Base-by-base conservation (phyloP, 805 yeast genomes). In the Candida ulmi region DNA sequence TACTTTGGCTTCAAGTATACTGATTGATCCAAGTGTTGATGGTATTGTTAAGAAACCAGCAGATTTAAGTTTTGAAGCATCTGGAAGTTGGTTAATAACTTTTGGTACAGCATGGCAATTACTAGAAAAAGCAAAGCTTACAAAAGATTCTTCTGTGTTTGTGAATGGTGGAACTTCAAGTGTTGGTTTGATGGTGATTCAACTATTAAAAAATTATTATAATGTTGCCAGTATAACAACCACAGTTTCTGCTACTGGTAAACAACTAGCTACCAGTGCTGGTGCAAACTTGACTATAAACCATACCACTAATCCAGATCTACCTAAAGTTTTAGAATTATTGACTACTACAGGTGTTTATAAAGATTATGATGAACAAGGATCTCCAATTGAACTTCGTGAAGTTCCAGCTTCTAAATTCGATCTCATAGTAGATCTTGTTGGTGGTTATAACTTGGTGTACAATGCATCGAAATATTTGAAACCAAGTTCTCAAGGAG, bases 111-210 rank as follows among this genome's bases (percentile, higher is more conserved):
- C 95, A 0, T 70, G 58, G 45, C 67, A 64, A 36, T 53, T 74
- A 40, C 58, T 78, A 25, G 57, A 61, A 45, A 45, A 52, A 44
- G 43, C 52, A 36, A 31, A 40, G 50, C 47, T 72, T 5, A 67
- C 66, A 29, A 60, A 62, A 4, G 64, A 65, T 9, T 60, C 76
- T 2, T 72, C 71, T 40, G 73, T 86, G 3, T 65, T 85, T 34
- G 66, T 88, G 31, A 68, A 84, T 44, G 96, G 96, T 38, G 95
- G 84, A 15, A 79, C 86, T 2, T 76, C 95, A 2, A 67, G 80
- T n/a, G 85, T 83, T 9, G 95, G 93, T 2, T 58, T 76, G 43
- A 71, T 68, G 60, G 71, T 73, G 5, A 66, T 78, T 26, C 88
- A 82, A 55, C 51, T 85, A 21, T 71, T 80, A 16, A 80, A 74